Evolutionary conservation across 306 rosid species (phyloP), one percentile per base, ranked within the genome.

Genomic region (Cucurbita pepo): DNA sequence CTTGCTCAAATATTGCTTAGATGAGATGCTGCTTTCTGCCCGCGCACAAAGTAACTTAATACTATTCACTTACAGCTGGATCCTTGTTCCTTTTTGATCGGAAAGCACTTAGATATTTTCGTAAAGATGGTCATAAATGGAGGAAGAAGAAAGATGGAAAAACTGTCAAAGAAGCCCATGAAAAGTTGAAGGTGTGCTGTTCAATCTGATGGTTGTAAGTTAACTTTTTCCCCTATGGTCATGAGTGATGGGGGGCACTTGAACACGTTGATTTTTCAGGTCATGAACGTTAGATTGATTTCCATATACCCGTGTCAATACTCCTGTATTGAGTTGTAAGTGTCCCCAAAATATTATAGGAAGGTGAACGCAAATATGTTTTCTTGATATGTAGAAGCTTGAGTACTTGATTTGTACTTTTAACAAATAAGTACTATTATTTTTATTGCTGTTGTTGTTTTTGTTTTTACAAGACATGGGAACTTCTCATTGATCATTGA

Each of bases 131-230:
- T 79, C 89, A 90, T 60, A 64, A 85, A 66, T 90, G 96, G 96
- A 84, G 89, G 84, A 90, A 90, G 86, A 90, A 88, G 76, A 88
- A 85, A 79, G 96, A 88, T 76, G 96, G 96, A 58, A 88, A 84
- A 75, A 83, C 96, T 54, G 84, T 90, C 55, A 88, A 81, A 86
- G 96, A 90, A 86, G 90, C 93, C 40, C 93, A 87, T 80, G 96
- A 90, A 84, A 87, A 88, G 89, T 83, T 90, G 88, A 90, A 90
- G 93, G 96, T 87, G 90, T 87, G 92, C 90, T 81, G 89, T 65
- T 65, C 71, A 65, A 65, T 65, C n/a, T 65, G 54, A 43, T 65
- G 83, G 82, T 86, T 79, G 88, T 87, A 83, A 83, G 87, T 87
- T 82, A 78, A 76, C 79, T 47, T 77, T 80, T 82, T 73, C 56